Conservation (phyloP, 805 yeast species). For the Zygotorulaspora chibaensis region DNA sequence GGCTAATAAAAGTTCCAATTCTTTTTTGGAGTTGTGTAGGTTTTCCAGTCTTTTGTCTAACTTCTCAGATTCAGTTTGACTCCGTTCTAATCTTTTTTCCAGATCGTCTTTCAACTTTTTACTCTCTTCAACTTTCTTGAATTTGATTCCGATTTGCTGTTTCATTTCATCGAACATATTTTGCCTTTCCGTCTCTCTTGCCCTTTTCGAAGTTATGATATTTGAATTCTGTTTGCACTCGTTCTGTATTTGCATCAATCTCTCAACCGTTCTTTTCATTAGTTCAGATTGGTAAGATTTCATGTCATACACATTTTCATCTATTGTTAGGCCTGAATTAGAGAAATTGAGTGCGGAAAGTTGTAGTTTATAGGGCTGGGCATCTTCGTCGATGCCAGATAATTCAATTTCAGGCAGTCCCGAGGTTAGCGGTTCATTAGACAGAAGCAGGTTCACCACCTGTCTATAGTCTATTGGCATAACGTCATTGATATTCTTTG, state of each 20-base stretch:
- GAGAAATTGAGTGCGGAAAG: conserved; percentile 12
- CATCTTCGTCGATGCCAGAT: conserved; percentile 2
- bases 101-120: conserved; percentile 24
- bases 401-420: conserved; percentile 9
- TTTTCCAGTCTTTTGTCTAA: conserved; percentile 11
- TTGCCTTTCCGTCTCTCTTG: conserved; percentile 41
- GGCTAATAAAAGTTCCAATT: conserved; percentile 8
- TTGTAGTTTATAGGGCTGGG: conserved; percentile 6
- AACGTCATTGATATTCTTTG: conserved; percentile 1
- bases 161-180: conserved; percentile 38
- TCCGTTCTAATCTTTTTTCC: conserved; percentile 25
- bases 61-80: conserved; percentile 18
- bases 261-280: conserved; percentile 37
- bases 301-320: conserved; percentile 18
- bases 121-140: conserved; percentile 32
- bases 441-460: conserved; percentile 6
- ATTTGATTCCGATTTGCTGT: conserved; percentile 39
- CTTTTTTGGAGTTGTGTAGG: conserved; percentile 11
- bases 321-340: conserved; percentile 8
- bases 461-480: conserved; percentile 6
- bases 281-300: conserved; percentile 38
- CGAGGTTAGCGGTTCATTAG: conserved; percentile 6
- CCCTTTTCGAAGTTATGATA: conserved; percentile 28
- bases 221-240: conserved; percentile 22
- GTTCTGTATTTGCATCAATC: conserved; percentile 30